These are phyloP conservation scores for Quillaja saponaria DNA, from an alignment of 306 rosid genomes.

Conservation along the genomic window DNA sequence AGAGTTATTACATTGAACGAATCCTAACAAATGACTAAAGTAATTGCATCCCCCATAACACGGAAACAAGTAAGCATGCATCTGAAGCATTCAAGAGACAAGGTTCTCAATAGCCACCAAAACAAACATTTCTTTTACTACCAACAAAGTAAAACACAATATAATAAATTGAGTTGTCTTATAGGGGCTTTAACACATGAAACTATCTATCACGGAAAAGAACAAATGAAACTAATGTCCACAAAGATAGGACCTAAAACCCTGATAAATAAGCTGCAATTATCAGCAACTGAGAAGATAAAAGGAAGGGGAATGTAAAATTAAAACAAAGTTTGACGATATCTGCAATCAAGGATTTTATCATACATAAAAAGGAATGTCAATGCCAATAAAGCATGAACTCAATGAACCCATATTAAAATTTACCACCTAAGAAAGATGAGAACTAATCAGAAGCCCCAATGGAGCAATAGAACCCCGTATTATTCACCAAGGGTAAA, in stretches of 20 bases:
- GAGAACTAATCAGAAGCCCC: background rate
- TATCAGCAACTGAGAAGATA: background rate
- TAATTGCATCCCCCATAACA: background rate
- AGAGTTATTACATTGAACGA: constrained; percentile 24
- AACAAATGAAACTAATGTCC: constrained; percentile 9
- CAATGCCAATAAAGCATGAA: background rate
- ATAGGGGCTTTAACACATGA: background rate
- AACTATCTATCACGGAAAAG: background rate
- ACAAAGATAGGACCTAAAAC: background rate
- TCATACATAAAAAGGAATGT: background rate
- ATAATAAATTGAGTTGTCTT: background rate
- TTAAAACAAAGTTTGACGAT: too few species aligned
- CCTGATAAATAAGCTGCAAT: background rate
- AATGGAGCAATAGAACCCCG: constrained; percentile 5
- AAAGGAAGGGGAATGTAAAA: background rate
- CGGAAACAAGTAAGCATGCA: background rate
- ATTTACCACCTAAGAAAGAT: background rate
- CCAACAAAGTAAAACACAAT: constrained; percentile 1
- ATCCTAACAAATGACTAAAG: background rate
- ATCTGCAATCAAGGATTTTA: background rate
- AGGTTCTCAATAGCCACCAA: too few species aligned
- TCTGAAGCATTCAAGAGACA: background rate
- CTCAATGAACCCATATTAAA: background rate
- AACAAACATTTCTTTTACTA: too few species aligned
- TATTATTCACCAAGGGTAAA: constrained; percentile 1